Base-by-base conservation (phyloP, 805 yeast species). In the Candida peoriensis region DNA sequence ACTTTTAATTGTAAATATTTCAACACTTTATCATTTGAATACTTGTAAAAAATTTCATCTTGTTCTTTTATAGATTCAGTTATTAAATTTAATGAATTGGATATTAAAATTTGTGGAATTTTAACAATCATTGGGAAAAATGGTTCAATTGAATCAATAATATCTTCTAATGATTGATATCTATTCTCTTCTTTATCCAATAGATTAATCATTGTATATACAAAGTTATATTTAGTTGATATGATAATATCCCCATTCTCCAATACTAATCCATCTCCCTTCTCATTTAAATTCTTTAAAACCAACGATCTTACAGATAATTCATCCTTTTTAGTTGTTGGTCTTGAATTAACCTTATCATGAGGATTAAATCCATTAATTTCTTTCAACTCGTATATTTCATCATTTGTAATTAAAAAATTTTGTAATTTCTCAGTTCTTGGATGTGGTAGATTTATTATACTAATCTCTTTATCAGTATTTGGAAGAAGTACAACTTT, bases 41-140 rank as follows among this genome's bases (percentile, higher is more conserved):
- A 64, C 47, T 68, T 74, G 53, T 59, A 71, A 39, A 68, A 73
- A 2, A 37, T 29, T 28, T 68, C 73, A 20, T 63, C 76, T 13
- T 60, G 66, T 37, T 70, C 77, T 18, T 52, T 58, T 4, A 67
- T 54, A 2, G 46, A 38, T 20, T 70, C 74, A 30, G 69, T 57
- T 7, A 71, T 58, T n/a, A 42, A 35, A 0, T 35, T 36, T 20
- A 76, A 30, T 14, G 55, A 24, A 10, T 28, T 20, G 5, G 32
- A 24, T 3, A 50, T 17, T 12, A 43, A 11, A 1, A 13, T 5
- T 17, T 42, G 48, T 1, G 55, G 52, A 1, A 53, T 16, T 9
- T 44, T 38, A 8, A 19, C 23, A 2, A 51, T 24, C 1, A 32
- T 35, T 2, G 43, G 33, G 6, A 44, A 30, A 2, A 26, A 37